Conservation (phyloP, 164 flowering plant genomes). For the Chimonanthus praecox region DNA sequence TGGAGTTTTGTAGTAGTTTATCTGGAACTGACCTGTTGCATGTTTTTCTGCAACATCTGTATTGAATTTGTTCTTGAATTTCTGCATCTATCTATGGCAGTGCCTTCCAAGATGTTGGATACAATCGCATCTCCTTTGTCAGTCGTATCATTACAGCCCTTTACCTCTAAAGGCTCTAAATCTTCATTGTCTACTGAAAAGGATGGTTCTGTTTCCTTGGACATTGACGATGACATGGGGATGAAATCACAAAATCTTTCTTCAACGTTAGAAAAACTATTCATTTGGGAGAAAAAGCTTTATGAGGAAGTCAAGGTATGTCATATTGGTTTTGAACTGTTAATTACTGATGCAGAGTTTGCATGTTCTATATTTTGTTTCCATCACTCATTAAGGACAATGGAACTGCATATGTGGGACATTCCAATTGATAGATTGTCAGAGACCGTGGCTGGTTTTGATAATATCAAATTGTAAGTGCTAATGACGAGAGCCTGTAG, state of each 20-base stretch:
- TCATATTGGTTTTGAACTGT: neutral
- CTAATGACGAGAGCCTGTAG: too few species aligned
- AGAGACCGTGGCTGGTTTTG: too few species aligned
- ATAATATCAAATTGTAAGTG: too few species aligned
- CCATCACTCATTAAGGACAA: too few species aligned
- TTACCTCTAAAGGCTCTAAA: slow-evolving; percentile 43
- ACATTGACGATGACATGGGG: slow-evolving; percentile 38
- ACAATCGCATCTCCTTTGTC: slow-evolving; percentile 54
- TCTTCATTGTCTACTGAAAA: slow-evolving; percentile 34
- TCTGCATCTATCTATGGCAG: slow-evolving; percentile 26
- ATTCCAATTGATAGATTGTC: too few species aligned
- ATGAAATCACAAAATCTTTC: slow-evolving; percentile 54
- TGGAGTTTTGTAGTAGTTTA: neutral
- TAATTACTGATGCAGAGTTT: neutral
- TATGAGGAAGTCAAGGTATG: slow-evolving; percentile 91
- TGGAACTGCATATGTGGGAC: too few species aligned
- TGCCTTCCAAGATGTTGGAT: slow-evolving; percentile 75
- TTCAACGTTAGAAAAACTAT: slow-evolving; percentile 69
- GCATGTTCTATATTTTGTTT: too few species aligned
- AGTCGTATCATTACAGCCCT: slow-evolving; percentile 48
- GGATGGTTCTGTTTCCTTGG: slow-evolving; percentile 31
- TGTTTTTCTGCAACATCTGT: neutral
- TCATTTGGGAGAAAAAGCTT: slow-evolving; percentile 95
- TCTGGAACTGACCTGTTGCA: neutral
- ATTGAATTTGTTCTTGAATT: neutral